A percentile compares a stretch with the other conserved stretches of the same genome.
phyloP scores from a whole-genome alignment of 129 eudicot species.

The Scalesia atractyloides region DNA sequence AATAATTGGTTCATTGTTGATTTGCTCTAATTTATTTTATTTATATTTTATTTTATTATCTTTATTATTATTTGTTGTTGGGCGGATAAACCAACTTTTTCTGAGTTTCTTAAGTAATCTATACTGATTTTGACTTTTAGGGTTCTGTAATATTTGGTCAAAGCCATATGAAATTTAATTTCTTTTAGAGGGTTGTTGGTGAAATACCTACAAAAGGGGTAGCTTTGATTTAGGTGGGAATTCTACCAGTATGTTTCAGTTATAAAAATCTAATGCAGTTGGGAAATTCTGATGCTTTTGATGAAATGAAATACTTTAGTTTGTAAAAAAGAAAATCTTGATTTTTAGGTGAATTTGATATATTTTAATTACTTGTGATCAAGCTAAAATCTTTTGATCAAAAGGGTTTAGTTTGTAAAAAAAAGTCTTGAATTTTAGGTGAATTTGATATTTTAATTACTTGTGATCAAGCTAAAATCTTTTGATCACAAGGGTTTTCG shows the following conservation, averaged over 20 bases:
- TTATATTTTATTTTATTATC: neutral
- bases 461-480: no score
- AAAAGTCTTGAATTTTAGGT: no score
- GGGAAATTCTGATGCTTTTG: slow-evolving; percentile 3
- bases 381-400: neutral
- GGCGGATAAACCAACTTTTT: slow-evolving; percentile 58
- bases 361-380: neutral
- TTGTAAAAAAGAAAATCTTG: neutral
- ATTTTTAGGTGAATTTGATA: slow-evolving; percentile 4
- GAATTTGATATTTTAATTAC: no score
- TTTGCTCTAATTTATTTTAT: neutral
- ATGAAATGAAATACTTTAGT: neutral
- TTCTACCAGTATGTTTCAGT: slow-evolving; percentile 27
- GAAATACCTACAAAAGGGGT: slow-evolving; percentile 10
- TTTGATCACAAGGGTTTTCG: no score
- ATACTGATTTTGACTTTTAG: slow-evolving; percentile 23
- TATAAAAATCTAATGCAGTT: slow-evolving; percentile 24
- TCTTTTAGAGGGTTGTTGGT: slow-evolving; percentile 8
- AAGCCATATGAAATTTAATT: neutral
- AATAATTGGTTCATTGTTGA: slow-evolving; percentile 8
- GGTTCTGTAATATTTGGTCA: slow-evolving; percentile 17
- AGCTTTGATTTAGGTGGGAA: slow-evolving; percentile 50
- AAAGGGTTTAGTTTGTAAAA: no score
- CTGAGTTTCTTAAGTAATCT: slow-evolving; percentile 41
- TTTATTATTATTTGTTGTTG: slow-evolving; percentile 28